A percentile compares a stretch with the other conserved stretches of the same genome.
Evolutionary conservation across 129 eudicot species (phyloP).

Genomic region (Kitagawia praeruptora): DNA sequence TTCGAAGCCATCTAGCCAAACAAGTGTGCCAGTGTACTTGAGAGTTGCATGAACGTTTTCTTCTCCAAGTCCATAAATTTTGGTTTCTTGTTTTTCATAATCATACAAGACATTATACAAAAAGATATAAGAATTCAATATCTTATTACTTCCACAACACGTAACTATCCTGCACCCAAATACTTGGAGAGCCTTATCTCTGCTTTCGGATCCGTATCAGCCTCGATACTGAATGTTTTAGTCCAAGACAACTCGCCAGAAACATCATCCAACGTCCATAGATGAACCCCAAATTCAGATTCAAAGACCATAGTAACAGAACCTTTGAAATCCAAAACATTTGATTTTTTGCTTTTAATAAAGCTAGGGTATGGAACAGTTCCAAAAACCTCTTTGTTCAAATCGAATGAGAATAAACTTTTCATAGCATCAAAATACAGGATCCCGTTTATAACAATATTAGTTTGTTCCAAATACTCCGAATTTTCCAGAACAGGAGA

Average conservation of each 20-base stretch:
- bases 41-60: neutral
- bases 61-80: neutral
- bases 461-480: neutral
- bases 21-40: neutral
- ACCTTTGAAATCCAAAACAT: neutral
- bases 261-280: neutral
- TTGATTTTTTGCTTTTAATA: neutral
- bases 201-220: too few species aligned
- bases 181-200: too few species aligned
- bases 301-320: neutral
- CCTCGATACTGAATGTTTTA: neutral
- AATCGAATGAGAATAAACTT: neutral
- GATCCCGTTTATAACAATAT: neutral
- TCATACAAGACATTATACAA: neutral
- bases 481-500: neutral
- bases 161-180: too few species aligned
- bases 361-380: neutral
- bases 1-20: neutral
- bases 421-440: neutral
- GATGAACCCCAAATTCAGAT: neutral
- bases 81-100: neutral
- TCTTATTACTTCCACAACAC: too few species aligned
- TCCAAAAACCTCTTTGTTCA: neutral
- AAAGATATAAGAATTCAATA: neutral
- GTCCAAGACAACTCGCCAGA: neutral